phyloP scores from a whole-genome alignment of 1,284 basidiomycete species.

The Ganoderma lingzhi region DNA sequence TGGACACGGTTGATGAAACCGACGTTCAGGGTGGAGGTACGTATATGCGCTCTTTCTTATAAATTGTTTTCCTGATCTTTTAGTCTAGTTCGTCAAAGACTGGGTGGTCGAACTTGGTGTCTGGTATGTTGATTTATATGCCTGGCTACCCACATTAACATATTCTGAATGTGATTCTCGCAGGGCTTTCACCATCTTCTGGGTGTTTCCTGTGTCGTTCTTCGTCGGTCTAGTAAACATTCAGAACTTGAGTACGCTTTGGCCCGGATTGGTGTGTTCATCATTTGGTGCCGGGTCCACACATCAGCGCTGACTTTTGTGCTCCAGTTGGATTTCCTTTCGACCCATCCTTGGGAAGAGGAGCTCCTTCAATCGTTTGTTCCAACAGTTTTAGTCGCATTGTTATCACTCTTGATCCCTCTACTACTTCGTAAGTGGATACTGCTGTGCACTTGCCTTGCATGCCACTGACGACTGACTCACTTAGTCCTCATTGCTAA shows the following conservation, averaged over 20 bases:
- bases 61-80: conserved; percentile 5
- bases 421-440: conserved; percentile 59
- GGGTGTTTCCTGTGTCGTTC: conserved; percentile 82
- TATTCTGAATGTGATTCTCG: conserved; percentile 18
- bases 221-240: conserved; percentile 85
- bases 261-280: conserved; percentile 67
- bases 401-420: conserved; percentile 84
- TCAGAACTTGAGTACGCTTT: conserved; percentile 76
- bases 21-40: conserved; percentile 75
- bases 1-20: conserved; percentile 86
- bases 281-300: too few relatives aligned
- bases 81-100: conserved; percentile 72
- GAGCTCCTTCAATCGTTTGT: conserved; percentile 81
- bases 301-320: background rate
- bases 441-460: background rate
- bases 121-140: conserved; percentile 54
- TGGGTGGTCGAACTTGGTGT: conserved; percentile 83
- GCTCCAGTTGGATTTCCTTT: conserved; percentile 55
- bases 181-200: conserved; percentile 88
- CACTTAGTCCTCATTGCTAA: conserved; percentile 76
- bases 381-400: conserved; percentile 81
- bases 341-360: conserved; percentile 70
- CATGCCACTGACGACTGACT: background rate
- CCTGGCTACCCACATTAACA: conserved; percentile 4
- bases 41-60: conserved; percentile 17